Conservation (phyloP, 805 yeast species). For the Suhomyces sp. region DNA sequence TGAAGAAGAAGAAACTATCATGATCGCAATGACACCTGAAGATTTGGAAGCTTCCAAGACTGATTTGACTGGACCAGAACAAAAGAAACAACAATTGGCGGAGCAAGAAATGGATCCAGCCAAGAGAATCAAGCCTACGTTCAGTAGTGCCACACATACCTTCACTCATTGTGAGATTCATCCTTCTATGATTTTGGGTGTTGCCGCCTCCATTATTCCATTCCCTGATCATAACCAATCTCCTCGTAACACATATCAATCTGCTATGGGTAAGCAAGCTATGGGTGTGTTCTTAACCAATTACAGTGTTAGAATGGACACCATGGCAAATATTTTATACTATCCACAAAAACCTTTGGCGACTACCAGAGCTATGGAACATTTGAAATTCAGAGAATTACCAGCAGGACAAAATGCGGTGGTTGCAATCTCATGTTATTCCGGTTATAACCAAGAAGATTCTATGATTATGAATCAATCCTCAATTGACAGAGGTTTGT, state of each 20-base stretch:
- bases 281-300: slow-evolving; percentile 98
- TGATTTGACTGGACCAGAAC: slow-evolving; percentile 42
- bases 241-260: slow-evolving; percentile 98
- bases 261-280: slow-evolving; percentile 99
- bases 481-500: slow-evolving; percentile 93
- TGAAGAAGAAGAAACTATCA: slow-evolving; percentile 96
- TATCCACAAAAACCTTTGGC: slow-evolving; percentile 98
- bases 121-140: slow-evolving; percentile 75
- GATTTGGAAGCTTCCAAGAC: slow-evolving; percentile 72
- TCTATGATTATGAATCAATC: slow-evolving; percentile 99
- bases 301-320: slow-evolving; percentile 96
- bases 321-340: slow-evolving; percentile 96
- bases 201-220: slow-evolving; percentile 97
- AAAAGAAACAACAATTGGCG: slow-evolving; percentile 41
- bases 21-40: slow-evolving; percentile 99
- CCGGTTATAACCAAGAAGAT: slow-evolving; percentile 99
- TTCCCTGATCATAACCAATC: slow-evolving; percentile 99
- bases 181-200: slow-evolving; percentile 98
- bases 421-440: slow-evolving; percentile 97
- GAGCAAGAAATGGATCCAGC: slow-evolving; percentile 66
- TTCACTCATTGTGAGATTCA: slow-evolving; percentile 99
- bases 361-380: slow-evolving; percentile 97
- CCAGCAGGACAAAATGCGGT: slow-evolving; percentile 99
- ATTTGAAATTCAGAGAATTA: slow-evolving; percentile 91
- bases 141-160: slow-evolving; percentile 58